Conservation (phyloP, 257 asterid genomes). For the Fraxinus americana region DNA sequence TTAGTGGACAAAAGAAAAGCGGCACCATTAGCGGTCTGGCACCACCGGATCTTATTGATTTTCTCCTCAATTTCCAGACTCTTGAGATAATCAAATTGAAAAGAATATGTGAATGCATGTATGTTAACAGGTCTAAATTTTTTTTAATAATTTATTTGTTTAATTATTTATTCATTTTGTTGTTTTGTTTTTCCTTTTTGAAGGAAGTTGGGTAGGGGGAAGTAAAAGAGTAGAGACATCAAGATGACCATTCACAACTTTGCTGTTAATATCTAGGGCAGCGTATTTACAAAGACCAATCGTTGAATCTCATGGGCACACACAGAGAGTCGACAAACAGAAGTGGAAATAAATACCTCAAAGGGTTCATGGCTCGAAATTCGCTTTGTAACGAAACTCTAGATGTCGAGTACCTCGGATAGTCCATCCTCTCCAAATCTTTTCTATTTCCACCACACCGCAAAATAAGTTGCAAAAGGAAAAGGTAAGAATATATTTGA, state of each 20-base stretch:
- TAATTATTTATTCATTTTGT: background rate
- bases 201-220: background rate
- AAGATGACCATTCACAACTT: slow-evolving; percentile 17
- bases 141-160: background rate
- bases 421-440: slow-evolving; percentile 78
- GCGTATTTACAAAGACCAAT: background rate
- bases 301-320: slow-evolving; percentile 2
- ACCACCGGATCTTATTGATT: slow-evolving; percentile 98
- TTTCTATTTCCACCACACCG: slow-evolving; percentile 79
- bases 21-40: slow-evolving; percentile 95
- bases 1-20: slow-evolving; percentile 93
- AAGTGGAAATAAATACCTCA: slow-evolving; percentile 59
- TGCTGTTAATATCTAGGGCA: background rate
- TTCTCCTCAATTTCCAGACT: slow-evolving; percentile 99
- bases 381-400: slow-evolving; percentile 97
- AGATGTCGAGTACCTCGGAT: slow-evolving; percentile 75
- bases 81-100: slow-evolving; percentile 98
- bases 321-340: background rate
- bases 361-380: slow-evolving; percentile 99
- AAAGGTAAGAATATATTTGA: slow-evolving; percentile 15
- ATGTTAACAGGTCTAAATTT: slow-evolving; percentile 17
- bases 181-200: background rate
- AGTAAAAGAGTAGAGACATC: slow-evolving; percentile 9
- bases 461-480: slow-evolving; percentile 25
- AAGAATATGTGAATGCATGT: slow-evolving; percentile 16